These are phyloP conservation scores for Aspergillus sparsus DNA, from an alignment of 495 filamentous ascomycete species.

Conservation along the genomic window DNA sequence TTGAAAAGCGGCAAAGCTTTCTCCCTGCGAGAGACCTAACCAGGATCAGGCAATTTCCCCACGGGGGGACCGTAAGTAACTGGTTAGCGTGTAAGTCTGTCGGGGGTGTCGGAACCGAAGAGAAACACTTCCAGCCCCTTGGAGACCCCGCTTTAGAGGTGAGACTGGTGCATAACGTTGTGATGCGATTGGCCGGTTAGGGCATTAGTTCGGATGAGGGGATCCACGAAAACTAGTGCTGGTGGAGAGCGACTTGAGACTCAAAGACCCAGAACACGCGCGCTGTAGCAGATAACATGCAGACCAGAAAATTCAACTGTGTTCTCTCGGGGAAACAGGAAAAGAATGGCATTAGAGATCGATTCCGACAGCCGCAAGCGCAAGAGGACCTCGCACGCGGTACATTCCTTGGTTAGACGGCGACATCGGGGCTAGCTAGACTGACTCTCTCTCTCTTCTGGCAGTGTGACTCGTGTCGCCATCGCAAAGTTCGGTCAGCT, in stretches of 20 bases:
- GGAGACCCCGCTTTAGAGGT: conserved; percentile 1
- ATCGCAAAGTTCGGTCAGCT: conserved; percentile 17
- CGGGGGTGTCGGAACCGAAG: conserved; percentile 15
- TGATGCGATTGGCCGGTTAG: conserved; percentile 1
- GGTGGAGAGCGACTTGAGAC: not conserved
- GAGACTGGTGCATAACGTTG: too few relatives aligned
- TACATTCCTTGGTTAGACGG: not conserved
- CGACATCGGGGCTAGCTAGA: not conserved
- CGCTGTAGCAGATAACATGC: not conserved
- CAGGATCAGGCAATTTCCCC: conserved; percentile 14
- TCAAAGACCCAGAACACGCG: not conserved
- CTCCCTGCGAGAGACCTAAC: not conserved
- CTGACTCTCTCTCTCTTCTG: not conserved
- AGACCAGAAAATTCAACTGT: not conserved
- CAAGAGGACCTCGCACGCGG: conserved; percentile 17
- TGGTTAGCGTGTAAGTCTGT: conserved; percentile 2
- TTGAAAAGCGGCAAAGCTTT: not conserved
- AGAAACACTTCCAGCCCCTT: conserved; percentile 4
- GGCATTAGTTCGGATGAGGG: not conserved
- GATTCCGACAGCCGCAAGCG: conserved; percentile 14
- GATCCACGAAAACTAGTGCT: not conserved
- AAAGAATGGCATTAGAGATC: not conserved
- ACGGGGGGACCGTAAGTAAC: not conserved
- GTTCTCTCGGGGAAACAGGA: not conserved
- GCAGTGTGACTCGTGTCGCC: conserved; percentile 16